Evolutionary conservation across 805 yeast genomes (phyloP).

Genomic region (Pichia heedii): DNA sequence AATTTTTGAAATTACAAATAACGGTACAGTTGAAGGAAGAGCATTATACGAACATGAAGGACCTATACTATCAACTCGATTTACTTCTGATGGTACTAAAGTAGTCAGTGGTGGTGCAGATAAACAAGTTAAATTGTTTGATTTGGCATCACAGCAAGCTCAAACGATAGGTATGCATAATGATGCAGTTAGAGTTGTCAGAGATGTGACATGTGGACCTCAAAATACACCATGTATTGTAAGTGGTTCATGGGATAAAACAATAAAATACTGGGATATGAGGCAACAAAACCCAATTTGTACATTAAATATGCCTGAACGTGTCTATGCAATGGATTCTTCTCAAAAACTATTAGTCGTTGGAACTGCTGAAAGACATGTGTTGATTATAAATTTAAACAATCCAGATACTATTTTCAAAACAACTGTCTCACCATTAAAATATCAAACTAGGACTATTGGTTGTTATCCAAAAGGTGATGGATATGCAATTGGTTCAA

Average conservation of each 20-base stretch:
- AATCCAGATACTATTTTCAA: constrained; percentile 79
- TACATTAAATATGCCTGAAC: constrained; percentile 76
- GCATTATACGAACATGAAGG: constrained; percentile 86
- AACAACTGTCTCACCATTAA: constrained; percentile 64
- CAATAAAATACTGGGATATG: constrained; percentile 90
- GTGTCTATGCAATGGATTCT: constrained; percentile 85
- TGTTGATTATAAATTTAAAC: constrained; percentile 67
- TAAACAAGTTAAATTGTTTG: constrained; percentile 76
- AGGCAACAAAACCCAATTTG: constrained; percentile 77
- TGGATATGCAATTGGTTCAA: constrained; percentile 87
- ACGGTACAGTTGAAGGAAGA: constrained; percentile 77
- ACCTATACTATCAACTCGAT: constrained; percentile 74
- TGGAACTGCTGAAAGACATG: constrained; percentile 88
- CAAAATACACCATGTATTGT: constrained; percentile 74
- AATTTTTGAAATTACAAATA: constrained; percentile 72
- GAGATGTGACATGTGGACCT: constrained; percentile 81
- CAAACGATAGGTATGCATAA: constrained; percentile 83
- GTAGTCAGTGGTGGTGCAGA: constrained; percentile 88
- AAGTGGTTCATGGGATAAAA: constrained; percentile 95
- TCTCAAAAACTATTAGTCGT: constrained; percentile 76
- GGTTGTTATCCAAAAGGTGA: constrained; percentile 85
- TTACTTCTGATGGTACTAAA: constrained; percentile 82
- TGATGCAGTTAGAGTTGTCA: constrained; percentile 64
- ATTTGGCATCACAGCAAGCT: constrained; percentile 70
- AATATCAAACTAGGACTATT: constrained; percentile 79